Evolutionary conservation across 2,329 filamentous ascomycete genomes (phyloP).

Genomic region (Botrytis byssoidea): DNA sequence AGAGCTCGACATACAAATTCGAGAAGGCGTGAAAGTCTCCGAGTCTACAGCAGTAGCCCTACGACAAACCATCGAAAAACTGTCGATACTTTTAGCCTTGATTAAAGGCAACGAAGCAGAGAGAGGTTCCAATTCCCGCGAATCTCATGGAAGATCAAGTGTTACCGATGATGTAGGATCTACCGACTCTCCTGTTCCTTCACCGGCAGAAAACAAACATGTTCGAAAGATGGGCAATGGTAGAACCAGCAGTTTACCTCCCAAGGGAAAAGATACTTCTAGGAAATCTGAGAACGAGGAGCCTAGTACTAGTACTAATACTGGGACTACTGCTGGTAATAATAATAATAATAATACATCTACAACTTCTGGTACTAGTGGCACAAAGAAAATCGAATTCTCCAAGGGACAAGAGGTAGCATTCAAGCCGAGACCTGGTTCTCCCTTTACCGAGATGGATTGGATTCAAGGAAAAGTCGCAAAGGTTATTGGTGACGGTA

Average conservation of each 20-base stretch:
- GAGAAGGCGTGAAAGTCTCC: slow-evolving; percentile 36
- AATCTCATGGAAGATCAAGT: slow-evolving; percentile 30
- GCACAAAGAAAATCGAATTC: slow-evolving; percentile 53
- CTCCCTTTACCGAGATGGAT: slow-evolving; percentile 51
- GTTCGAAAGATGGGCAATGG: slow-evolving; percentile 32
- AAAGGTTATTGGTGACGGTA: slow-evolving; percentile 71
- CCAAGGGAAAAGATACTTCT: slow-evolving; percentile 28
- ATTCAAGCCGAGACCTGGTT: slow-evolving; percentile 58
- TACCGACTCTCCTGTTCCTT: slow-evolving; percentile 37
- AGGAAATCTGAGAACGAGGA: slow-evolving; percentile 33
- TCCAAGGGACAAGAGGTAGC: slow-evolving; percentile 63
- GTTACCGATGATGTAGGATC: slow-evolving; percentile 37
- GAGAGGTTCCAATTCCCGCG: slow-evolving; percentile 29
- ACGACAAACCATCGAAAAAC: slow-evolving; percentile 19
- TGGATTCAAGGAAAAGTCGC: slow-evolving; percentile 79
- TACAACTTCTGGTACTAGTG: slow-evolving; percentile 16
- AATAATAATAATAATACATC: neutral
- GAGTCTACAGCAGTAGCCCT: slow-evolving; percentile 31
- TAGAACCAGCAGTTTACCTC: slow-evolving; percentile 37
- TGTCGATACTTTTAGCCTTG: slow-evolving; percentile 26
- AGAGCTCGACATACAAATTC: slow-evolving; percentile 25
- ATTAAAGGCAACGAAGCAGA: slow-evolving; percentile 31
- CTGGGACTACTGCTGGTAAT: slow-evolving; percentile 25
- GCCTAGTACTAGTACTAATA: slow-evolving; percentile 24
- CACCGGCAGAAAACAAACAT: slow-evolving; percentile 36